These are phyloP conservation scores for Microascus cirrosus DNA, from an alignment of 2,329 filamentous ascomycete genomes.

Conservation along the genomic window DNA sequence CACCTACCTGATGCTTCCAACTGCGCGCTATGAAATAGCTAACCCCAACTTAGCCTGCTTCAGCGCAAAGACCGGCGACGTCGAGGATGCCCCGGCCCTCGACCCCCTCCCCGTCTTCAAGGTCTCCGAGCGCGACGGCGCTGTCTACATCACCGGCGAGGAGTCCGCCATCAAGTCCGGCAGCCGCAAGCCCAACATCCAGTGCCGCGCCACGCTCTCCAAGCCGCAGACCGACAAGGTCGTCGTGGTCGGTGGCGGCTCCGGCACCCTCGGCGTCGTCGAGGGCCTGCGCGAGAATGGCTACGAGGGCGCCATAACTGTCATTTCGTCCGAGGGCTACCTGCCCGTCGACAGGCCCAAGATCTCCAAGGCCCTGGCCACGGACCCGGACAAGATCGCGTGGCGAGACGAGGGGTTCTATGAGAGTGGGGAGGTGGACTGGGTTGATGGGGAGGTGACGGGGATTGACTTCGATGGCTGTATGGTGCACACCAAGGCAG, in stretches of 20 bases:
- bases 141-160: conserved; percentile 74
- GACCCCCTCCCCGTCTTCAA: conserved; percentile 79
- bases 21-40: background rate
- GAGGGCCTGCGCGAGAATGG: conserved; percentile 76
- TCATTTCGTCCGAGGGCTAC: conserved; percentile 76
- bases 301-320: conserved; percentile 67
- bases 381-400: conserved; percentile 67
- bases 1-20: conserved; percentile 1
- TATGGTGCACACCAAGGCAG: conserved; percentile 62
- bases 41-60: conserved; percentile 65
- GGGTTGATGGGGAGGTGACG: conserved; percentile 54
- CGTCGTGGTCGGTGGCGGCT: conserved; percentile 81
- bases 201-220: conserved; percentile 43
- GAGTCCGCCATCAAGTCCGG: conserved; percentile 68
- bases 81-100: conserved; percentile 87
- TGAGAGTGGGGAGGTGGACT: conserved; percentile 45
- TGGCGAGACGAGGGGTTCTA: conserved; percentile 73
- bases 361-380: conserved; percentile 83
- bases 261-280: conserved; percentile 68
- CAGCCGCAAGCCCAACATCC: conserved; percentile 61
- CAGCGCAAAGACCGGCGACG: conserved; percentile 76
- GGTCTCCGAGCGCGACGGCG: conserved; percentile 68
- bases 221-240: conserved; percentile 50
- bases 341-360: conserved; percentile 89
- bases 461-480: conserved; percentile 66